These are phyloP conservation scores for Sphagnum fallax DNA, from an alignment of 228 moss, liverwort and hornwort genomes.

Conservation along the genomic window DNA sequence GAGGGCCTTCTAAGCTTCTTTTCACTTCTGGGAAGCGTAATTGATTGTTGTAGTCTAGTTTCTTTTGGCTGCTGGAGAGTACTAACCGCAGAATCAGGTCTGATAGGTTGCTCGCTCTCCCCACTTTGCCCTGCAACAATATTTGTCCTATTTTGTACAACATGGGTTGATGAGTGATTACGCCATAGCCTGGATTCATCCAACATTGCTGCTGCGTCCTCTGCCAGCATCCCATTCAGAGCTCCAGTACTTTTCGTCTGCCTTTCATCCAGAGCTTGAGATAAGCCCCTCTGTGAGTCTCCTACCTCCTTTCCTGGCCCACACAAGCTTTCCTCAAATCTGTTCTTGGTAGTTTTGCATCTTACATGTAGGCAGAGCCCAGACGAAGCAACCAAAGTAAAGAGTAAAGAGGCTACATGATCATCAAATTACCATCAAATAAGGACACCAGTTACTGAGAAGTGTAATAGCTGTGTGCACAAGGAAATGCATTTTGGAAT, in stretches of 20 bases:
- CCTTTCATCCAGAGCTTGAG: slow-evolving; percentile 22
- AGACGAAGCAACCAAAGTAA: too few relatives aligned
- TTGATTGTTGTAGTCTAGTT: slow-evolving; percentile 23
- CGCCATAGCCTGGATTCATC: slow-evolving; percentile 29
- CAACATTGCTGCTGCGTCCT: slow-evolving; percentile 15
- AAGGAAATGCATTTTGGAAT: background rate
- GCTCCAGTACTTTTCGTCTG: slow-evolving; percentile 9
- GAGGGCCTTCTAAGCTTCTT: slow-evolving; percentile 45
- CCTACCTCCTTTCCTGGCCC: slow-evolving; percentile 52
- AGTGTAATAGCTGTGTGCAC: too few relatives aligned
- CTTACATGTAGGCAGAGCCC: background rate
- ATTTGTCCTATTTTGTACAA: slow-evolving; percentile 41
- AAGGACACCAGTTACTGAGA: too few relatives aligned
- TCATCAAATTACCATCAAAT: too few relatives aligned
- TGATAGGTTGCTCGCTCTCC: slow-evolving; percentile 26
- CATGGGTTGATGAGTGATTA: slow-evolving; percentile 15
- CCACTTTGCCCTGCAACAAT: slow-evolving; percentile 5
- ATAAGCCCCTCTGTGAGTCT: slow-evolving; percentile 55
- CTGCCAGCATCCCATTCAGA: slow-evolving; percentile 3
- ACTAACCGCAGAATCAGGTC: slow-evolving; percentile 35
- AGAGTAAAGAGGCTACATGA: too few relatives aligned
- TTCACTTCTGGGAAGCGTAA: slow-evolving; percentile 36
- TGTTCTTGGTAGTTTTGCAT: slow-evolving; percentile 5
- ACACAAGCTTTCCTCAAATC: slow-evolving; percentile 16
- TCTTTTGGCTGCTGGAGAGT: slow-evolving; percentile 36